These are phyloP conservation scores for Trichoderma gamsii DNA, from an alignment of 495 filamentous ascomycete genomes.

Conservation along the genomic window DNA sequence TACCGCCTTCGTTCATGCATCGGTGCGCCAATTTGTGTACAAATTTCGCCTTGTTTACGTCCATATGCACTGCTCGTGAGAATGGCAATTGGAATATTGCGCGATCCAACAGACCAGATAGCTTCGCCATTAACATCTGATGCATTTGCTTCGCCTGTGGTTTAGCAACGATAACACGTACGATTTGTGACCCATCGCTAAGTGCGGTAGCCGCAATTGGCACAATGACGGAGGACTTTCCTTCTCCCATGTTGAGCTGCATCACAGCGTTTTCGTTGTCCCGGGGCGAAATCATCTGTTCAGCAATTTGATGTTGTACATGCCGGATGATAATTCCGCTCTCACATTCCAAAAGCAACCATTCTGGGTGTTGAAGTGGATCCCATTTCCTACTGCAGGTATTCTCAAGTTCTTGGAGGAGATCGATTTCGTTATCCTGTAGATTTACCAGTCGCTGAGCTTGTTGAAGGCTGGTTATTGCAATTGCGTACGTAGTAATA, in stretches of 20 bases:
- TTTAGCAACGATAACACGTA: conserved; percentile 57
- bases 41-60: no score
- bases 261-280: conserved; percentile 46
- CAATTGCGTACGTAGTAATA: conserved; percentile 34
- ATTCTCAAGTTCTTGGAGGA: conserved; percentile 48
- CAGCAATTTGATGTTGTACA: conserved; percentile 53
- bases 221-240: conserved; percentile 66
- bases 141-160: conserved; percentile 58
- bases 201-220: conserved; percentile 54
- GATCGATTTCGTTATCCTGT: conserved; percentile 27
- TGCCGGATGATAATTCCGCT: conserved; percentile 55
- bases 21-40: no score
- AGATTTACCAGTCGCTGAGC: conserved; percentile 30
- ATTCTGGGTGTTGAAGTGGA: conserved; percentile 48
- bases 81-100: conserved; percentile 58
- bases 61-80: conserved; percentile 40
- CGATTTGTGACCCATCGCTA: conserved; percentile 46
- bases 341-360: conserved; percentile 59
- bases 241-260: conserved; percentile 73
- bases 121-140: conserved; percentile 51
- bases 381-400: conserved; percentile 48
- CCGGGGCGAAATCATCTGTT: conserved; percentile 48
- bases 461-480: conserved; percentile 32
- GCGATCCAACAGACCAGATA: conserved; percentile 55
- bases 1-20: conserved; percentile 30